Base-by-base conservation (phyloP, 805 yeast species). In the Pichia phayaonensis region DNA sequence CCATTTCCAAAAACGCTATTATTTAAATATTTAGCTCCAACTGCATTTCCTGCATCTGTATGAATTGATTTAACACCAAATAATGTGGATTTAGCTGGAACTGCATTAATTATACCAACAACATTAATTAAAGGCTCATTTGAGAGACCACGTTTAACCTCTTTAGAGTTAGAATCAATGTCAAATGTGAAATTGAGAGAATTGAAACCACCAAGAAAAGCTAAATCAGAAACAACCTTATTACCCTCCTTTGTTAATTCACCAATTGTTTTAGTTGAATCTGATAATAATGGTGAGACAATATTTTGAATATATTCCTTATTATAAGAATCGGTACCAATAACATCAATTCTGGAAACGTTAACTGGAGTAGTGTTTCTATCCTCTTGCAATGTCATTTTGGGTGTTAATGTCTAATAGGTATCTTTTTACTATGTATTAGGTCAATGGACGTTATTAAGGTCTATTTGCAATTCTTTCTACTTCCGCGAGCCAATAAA, bases 1-100 rank as follows among this genome's bases (percentile, higher is more conserved):
- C 86, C 89, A n/a, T 83, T 84, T 5, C 86, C 89, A 56, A 83
- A 75, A 10, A 77, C 68, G 60, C 84, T 84, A 54, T 69, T 67
- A 54, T 74, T 70, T 2, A 66, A 56, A 53, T 69, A 71, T 12
- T 66, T 61, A 27, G 73, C 59, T 4, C 72, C 72, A 41, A 45
- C 42, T 42, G 46, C 20, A 50, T 54, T 49, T 3, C 53, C 53
- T 3, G 23, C 5, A 10, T 47, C 44, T 16, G 42, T 52, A 29
- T 51, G 54, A 27, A 42, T 41, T 3, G 51, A 48, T 10, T 38
- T 27, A n/a, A 52, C 10, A n/a, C 45, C 29, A 13, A 45, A 15
- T 26, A 18, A 29, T 2, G 44, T 23, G 27, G 47, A 40, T 26
- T 49, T 52, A 12, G 38, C 12, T 18, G 50, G 39, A 20, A 44